phyloP scores from a whole-genome alignment of 2,329 filamentous ascomycete species.

The Paecilomyces niveus region DNA sequence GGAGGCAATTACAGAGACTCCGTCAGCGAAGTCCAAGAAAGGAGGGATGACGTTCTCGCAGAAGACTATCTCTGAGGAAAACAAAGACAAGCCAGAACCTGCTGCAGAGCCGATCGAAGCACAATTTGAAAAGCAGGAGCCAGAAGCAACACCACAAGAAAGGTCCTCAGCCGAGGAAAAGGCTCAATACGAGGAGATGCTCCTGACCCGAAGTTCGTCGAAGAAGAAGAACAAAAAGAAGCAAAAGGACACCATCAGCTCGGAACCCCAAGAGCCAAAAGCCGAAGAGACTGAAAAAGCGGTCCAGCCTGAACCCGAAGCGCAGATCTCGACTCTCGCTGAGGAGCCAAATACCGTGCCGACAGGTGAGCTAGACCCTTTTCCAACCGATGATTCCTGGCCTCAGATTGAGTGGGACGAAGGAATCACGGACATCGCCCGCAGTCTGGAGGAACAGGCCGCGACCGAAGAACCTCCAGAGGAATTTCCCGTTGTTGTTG shows the following conservation, averaged over 20 bases:
- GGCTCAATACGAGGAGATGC: not conserved
- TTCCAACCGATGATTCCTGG: constrained; percentile 18
- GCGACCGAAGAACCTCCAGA: constrained; percentile 16
- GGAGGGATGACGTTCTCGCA: constrained; percentile 28
- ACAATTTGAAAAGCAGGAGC: not conserved
- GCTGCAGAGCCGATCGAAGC: not conserved
- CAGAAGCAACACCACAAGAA: not conserved
- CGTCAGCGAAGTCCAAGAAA: constrained; percentile 32
- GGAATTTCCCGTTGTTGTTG: constrained; percentile 8
- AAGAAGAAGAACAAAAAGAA: constrained; percentile 20
- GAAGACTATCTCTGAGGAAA: constrained; percentile 10
- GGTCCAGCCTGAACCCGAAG: not conserved
- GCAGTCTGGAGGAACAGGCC: constrained; percentile 9
- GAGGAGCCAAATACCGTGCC: constrained; percentile 3
- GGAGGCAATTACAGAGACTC: constrained; percentile 3
- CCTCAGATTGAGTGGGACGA: constrained; percentile 32
- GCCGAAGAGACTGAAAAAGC: not conserved
- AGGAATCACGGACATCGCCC: not conserved
- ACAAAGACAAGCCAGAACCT: constrained; percentile 4
- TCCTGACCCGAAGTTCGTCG: constrained; percentile 5
- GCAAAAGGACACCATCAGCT: constrained; percentile 15
- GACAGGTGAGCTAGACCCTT: not conserved
- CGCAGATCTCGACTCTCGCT: not conserved
- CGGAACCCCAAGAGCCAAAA: not conserved
- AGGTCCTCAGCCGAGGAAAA: not conserved